Percentiles rank a stretch among this genome's conserved stretches.
Conservation (phyloP, 2,329 filamentous ascomycete genomes). For the Xylaria sp. region DNA sequence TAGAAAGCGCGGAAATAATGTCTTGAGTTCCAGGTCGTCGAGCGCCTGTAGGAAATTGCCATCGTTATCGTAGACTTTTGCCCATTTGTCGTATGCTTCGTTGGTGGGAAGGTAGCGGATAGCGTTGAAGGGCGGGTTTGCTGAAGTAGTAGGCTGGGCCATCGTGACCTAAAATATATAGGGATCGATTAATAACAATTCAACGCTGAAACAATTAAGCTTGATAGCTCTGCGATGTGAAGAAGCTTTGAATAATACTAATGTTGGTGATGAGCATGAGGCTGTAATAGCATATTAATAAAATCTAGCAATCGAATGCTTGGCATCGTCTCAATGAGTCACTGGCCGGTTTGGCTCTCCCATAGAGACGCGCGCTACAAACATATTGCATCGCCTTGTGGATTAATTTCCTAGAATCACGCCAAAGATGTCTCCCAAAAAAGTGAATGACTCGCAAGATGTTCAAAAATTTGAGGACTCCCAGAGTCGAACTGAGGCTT, state of each 20-base stretch:
- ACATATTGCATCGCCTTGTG: neutral
- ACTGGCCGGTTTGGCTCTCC: slow-evolving; percentile 11
- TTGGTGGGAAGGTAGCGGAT: slow-evolving; percentile 51
- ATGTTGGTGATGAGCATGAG: no score
- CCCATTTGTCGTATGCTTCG: slow-evolving; percentile 52
- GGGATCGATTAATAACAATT: neutral
- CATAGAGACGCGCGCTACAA: neutral
- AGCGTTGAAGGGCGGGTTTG: slow-evolving; percentile 31
- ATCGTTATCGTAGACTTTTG: slow-evolving; percentile 69
- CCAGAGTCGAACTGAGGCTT: no score
- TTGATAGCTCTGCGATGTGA: no score
- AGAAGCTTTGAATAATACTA: neutral
- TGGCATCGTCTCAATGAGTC: slow-evolving; percentile 28
- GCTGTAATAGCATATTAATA: neutral
- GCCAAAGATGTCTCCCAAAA: neutral
- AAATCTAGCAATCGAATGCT: neutral
- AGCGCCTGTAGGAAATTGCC: slow-evolving; percentile 74
- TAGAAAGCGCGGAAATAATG: slow-evolving; percentile 62
- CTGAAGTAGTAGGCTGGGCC: slow-evolving; percentile 17
- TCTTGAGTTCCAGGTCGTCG: slow-evolving; percentile 66
- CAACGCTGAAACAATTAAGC: no score
- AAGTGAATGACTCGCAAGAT: neutral
- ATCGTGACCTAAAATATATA: slow-evolving; percentile 27
- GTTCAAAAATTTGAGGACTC: no score
- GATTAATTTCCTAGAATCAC: neutral